These are phyloP conservation scores for Oxytropis ochrocephala DNA, from an alignment of 306 rosid species.

Conservation along the genomic window DNA sequence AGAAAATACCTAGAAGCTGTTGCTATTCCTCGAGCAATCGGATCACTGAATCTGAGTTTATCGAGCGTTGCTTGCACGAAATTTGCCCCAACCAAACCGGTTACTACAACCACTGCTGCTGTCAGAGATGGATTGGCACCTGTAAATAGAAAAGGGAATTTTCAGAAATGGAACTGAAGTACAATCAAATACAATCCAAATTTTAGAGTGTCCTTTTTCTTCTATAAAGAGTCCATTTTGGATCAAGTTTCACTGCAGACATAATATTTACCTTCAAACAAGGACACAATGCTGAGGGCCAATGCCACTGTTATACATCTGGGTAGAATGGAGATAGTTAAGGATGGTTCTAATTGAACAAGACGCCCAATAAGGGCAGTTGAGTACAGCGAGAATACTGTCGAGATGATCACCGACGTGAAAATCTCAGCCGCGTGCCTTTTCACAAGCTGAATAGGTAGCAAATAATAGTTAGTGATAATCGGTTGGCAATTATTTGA, in stretches of 20 bases:
- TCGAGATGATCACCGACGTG: slow-evolving; percentile 76
- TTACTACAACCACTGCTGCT: slow-evolving; percentile 86
- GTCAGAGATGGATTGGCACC: slow-evolving; percentile 90
- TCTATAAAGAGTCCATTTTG: background rate
- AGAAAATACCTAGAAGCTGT: slow-evolving; percentile 84
- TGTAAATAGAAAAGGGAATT: slow-evolving; percentile 21
- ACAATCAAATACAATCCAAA: background rate
- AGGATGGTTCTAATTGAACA: slow-evolving; percentile 70
- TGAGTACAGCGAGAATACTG: slow-evolving; percentile 86
- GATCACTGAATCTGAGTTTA: slow-evolving; percentile 68
- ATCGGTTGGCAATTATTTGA: background rate
- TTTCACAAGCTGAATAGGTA: slow-evolving; percentile 73
- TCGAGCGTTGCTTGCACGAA: slow-evolving; percentile 85
- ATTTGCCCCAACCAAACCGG: slow-evolving; percentile 94
- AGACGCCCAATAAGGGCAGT: slow-evolving; percentile 90
- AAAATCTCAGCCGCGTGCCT: slow-evolving; percentile 97
- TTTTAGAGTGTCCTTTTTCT: background rate
- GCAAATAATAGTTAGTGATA: slow-evolving; percentile 6
- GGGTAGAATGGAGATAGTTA: slow-evolving; percentile 85
- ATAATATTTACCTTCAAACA: slow-evolving; percentile 72
- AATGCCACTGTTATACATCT: slow-evolving; percentile 92
- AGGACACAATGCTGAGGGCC: slow-evolving; percentile 88
- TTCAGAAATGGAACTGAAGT: slow-evolving; percentile 5
- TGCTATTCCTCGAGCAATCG: slow-evolving; percentile 96
- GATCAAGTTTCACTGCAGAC: background rate